phyloP scores from a whole-genome alignment of 495 filamentous ascomycete genomes.

The Tetracladium marchalianum region DNA sequence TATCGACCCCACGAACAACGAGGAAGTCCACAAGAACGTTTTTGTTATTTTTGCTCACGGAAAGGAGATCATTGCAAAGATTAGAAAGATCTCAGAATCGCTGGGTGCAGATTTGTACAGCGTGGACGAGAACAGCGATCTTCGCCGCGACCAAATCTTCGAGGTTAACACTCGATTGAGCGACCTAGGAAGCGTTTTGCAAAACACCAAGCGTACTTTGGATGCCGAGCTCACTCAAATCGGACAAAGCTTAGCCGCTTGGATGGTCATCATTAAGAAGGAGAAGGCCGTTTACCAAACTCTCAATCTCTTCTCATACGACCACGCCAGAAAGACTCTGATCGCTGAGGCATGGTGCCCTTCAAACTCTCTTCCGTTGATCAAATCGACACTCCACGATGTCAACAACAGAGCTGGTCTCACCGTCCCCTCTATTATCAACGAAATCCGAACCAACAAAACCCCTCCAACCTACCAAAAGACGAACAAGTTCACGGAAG shows the following conservation, averaged over 20 bases:
- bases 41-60: slow-evolving; percentile 99
- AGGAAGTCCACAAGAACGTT: slow-evolving; percentile 89
- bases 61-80: slow-evolving; percentile 96
- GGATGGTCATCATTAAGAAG: slow-evolving; percentile 96
- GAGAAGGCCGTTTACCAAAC: slow-evolving; percentile 98
- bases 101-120: slow-evolving; percentile 90
- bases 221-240: slow-evolving; percentile 91
- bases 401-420: slow-evolving; percentile 92
- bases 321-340: slow-evolving; percentile 87
- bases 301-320: slow-evolving; percentile 92
- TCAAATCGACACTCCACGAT: slow-evolving; percentile 93
- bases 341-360: slow-evolving; percentile 98
- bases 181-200: slow-evolving; percentile 82
- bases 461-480: slow-evolving; percentile 93
- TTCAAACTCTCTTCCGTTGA: slow-evolving; percentile 76
- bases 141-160: slow-evolving; percentile 87
- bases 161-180: slow-evolving; percentile 89
- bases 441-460: slow-evolving; percentile 91
- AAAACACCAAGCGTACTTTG: slow-evolving; percentile 93
- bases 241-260: slow-evolving; percentile 76
- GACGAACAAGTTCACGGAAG: slow-evolving; percentile 96
- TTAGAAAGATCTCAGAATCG: slow-evolving; percentile 96
- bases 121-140: slow-evolving; percentile 92
- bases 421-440: slow-evolving; percentile 94
- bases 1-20: slow-evolving; percentile 83